Conservation (phyloP, 352 stramenopile genomes). For the Pythium sp. region DNA sequence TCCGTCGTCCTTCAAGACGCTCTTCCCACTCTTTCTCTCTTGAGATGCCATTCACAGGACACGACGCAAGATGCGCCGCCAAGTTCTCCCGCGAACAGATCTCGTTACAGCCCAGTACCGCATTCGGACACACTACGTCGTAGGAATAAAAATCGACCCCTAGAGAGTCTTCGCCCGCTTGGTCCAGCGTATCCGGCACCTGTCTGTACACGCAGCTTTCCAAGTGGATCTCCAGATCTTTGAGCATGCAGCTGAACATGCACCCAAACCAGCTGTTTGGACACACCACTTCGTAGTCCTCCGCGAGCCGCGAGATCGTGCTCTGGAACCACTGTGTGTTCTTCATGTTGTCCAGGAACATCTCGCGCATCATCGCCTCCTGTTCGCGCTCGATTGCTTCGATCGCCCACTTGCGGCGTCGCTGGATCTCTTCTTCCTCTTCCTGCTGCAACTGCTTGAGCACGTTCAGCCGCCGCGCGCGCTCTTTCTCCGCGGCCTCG, state of each 20-base stretch:
- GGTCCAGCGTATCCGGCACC: constrained; percentile 70
- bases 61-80: constrained; percentile 58
- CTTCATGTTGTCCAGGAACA: constrained; percentile 88
- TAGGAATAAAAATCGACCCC: constrained; percentile 76
- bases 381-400: constrained; percentile 81
- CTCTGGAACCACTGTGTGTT: constrained; percentile 88
- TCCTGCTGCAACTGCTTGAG: constrained; percentile 70
- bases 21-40: constrained; percentile 80
- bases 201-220: constrained; percentile 68
- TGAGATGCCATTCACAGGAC: constrained; percentile 66
- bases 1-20: constrained; percentile 56
- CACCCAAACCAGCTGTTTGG: constrained; percentile 87
- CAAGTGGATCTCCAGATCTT: constrained; percentile 70
- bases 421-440: constrained; percentile 69
- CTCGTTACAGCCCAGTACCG: constrained; percentile 72
- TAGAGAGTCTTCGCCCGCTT: constrained; percentile 47
- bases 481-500: constrained; percentile 75
- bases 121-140: constrained; percentile 83
- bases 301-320: constrained; percentile 73
- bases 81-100: constrained; percentile 76
- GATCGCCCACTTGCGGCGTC: constrained; percentile 70
- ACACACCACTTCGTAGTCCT: constrained; percentile 85
- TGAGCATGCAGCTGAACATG: constrained; percentile 81
- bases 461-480: constrained; percentile 55
- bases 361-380: constrained; percentile 72